Percentiles rank a stretch among this genome's conserved stretches.
phyloP scores from a whole-genome alignment of 495 filamentous ascomycete genomes.

The Trichocladium antarcticum region DNA sequence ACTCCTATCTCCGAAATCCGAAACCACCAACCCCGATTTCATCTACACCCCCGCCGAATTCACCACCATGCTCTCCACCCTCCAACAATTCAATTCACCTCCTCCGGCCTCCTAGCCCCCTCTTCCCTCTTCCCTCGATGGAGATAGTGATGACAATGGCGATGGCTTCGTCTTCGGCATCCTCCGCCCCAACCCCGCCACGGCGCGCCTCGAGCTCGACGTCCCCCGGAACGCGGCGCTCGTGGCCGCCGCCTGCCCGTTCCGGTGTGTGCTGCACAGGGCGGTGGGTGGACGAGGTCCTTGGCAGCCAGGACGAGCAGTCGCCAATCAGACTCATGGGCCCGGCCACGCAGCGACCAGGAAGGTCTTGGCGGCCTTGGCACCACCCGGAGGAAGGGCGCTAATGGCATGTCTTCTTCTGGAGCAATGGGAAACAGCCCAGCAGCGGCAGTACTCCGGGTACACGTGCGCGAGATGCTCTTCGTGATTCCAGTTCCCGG shows the following conservation, averaged over 20 bases:
- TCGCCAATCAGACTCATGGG: slow-evolving; percentile 7
- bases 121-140: background rate
- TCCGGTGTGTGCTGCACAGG: slow-evolving; percentile 30
- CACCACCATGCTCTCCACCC: slow-evolving; percentile 20
- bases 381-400: background rate
- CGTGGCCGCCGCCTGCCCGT: slow-evolving; percentile 17
- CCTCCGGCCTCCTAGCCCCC: slow-evolving; percentile 15
- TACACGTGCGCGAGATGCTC: background rate
- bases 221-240: slow-evolving; percentile 17
- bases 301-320: slow-evolving; percentile 1
- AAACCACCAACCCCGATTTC: slow-evolving; percentile 25
- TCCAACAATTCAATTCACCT: slow-evolving; percentile 23
- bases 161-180: slow-evolving; percentile 41
- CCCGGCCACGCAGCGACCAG: background rate
- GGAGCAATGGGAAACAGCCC: too few relatives aligned
- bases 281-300: slow-evolving; percentile 35
- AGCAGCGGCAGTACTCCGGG: too few relatives aligned
- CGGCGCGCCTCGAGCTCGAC: slow-evolving; percentile 19
- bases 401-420: too few relatives aligned
- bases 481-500: background rate
- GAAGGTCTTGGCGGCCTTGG: background rate
- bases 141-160: slow-evolving; percentile 7
- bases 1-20: too few relatives aligned
- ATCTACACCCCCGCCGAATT: slow-evolving; percentile 30
- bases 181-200: slow-evolving; percentile 2